Evolutionary conservation across 495 filamentous ascomycete species (phyloP).

Genomic region (Penicillium paradoxum): DNA sequence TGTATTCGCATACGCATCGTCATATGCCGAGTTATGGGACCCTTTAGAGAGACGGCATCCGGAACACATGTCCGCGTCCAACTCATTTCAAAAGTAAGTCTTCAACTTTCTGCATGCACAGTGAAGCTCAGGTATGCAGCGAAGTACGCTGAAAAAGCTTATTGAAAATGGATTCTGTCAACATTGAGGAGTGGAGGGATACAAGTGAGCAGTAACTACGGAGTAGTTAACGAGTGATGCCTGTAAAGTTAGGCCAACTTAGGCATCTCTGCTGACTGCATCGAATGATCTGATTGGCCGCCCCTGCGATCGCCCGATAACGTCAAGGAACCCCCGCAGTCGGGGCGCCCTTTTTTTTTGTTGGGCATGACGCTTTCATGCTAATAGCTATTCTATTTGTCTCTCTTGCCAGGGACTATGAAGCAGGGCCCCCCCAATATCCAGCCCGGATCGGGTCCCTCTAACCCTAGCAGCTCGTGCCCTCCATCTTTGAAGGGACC

Average conservation of each 20-base stretch:
- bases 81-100: too few relatives aligned
- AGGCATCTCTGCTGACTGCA: not conserved
- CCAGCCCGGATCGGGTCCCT: conserved; percentile 1
- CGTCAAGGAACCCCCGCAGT: conserved; percentile 1
- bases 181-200: too few relatives aligned
- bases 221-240: not conserved
- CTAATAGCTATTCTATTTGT: not conserved
- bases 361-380: not conserved
- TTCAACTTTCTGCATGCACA: too few relatives aligned
- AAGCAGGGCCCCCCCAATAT: conserved; percentile 6
- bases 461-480: conserved; percentile 1
- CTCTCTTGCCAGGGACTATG: conserved; percentile 11
- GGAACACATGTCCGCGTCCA: too few relatives aligned
- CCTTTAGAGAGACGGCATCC: conserved; percentile 24
- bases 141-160: too few relatives aligned
- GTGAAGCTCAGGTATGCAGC: too few relatives aligned
- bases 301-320: not conserved
- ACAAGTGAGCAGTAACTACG: too few relatives aligned
- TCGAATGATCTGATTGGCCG: not conserved
- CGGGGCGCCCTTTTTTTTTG: not conserved
- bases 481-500: conserved; percentile 16
- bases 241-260: not conserved
- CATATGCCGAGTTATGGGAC: conserved; percentile 4
- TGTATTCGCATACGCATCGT: conserved; percentile 37
- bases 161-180: too few relatives aligned